phyloP scores from a whole-genome alignment of 2,329 filamentous ascomycete species.

The Stenocarpella maydis region DNA sequence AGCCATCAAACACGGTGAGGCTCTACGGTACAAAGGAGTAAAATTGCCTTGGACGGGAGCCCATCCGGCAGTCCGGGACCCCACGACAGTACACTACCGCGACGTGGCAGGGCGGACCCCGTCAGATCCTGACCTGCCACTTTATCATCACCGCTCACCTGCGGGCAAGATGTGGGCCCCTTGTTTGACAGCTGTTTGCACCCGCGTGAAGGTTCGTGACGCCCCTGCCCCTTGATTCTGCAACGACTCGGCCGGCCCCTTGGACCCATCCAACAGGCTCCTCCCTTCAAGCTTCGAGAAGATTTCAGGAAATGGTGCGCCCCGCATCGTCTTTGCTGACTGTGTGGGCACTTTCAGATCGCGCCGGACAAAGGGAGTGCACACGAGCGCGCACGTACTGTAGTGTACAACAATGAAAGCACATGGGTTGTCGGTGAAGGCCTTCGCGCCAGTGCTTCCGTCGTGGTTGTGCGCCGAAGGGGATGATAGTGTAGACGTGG shows the following conservation, averaged over 20 bases:
- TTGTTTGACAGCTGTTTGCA: constrained; percentile 35
- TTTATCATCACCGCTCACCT: constrained; percentile 33
- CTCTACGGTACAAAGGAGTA: constrained; percentile 21
- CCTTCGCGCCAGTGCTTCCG: constrained; percentile 7
- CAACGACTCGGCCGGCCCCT: constrained; percentile 23
- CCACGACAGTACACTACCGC: constrained; percentile 27
- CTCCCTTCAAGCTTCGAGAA: constrained; percentile 35
- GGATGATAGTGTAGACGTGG: neutral
- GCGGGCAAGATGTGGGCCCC: constrained; percentile 18
- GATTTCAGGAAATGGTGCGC: constrained; percentile 32
- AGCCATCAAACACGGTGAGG: constrained; percentile 24
- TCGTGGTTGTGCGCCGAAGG: neutral
- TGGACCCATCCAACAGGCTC: constrained; percentile 13
- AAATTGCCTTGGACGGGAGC: constrained; percentile 22
- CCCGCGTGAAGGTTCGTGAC: constrained; percentile 28
- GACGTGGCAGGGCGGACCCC: constrained; percentile 33
- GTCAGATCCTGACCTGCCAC: constrained; percentile 33
- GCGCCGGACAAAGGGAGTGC: constrained; percentile 14
- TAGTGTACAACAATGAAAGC: constrained; percentile 9
- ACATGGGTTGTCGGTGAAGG: constrained; percentile 13
- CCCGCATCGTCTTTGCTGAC: constrained; percentile 29
- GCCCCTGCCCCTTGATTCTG: constrained; percentile 24
- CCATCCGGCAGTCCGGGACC: constrained; percentile 26
- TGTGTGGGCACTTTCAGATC: constrained; percentile 33
- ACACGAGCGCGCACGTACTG: neutral